Evolutionary conservation across 179 eudicot species (phyloP), one percentile per base, ranked within the genome.

Genomic region (Spergularia azorica): DNA sequence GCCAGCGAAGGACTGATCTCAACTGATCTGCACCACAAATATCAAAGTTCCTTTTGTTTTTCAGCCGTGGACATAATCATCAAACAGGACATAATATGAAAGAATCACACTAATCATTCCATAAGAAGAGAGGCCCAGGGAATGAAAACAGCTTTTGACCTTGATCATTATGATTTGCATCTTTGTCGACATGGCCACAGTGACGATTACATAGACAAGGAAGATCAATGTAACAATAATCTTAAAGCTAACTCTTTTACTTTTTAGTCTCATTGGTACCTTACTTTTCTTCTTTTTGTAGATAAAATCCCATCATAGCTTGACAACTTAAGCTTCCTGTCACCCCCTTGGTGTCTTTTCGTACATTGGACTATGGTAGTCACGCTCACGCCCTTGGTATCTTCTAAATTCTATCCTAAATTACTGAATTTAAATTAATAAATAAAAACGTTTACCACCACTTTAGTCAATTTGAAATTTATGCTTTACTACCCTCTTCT

Each of bases 1-100:
- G 96, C 97, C 71, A 94, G 88, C 69, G 93, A 87, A 50, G 94
- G 81, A 84, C 98, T 92, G 75, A 94, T 94, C 80, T 94, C 97
- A 63, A 94, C 96, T 77, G 97, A 94, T 73, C 98, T 94, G 91
- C 91, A 92, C 43, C 62, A 65, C 63, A 81, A 14, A 78, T n/a
- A 81, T 63, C 60, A 62, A 73, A 64, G 48, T 26, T 26, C 32
- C 32, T 26, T 26, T 26, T 26, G 32, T 26, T 26, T 26, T 26
- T 26, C 32, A 26, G 32, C 32, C 32, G 2, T 62, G 46, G 46
- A 16, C 13, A 65, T 39, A 65, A 39, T 17, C 46, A 63, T 32
- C 46, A 63, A 11, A 10, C 32, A 15, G n/a, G n/a, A n/a, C n/a
- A n/a, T n/a, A n/a, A n/a, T n/a, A n/a, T n/a, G n/a, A 43, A 43